Percentiles rank a stretch among this genome's conserved stretches.
These are phyloP conservation scores for Chrysanthemum seticuspe DNA, from an alignment of 129 eudicot species.

Conservation along the genomic window DNA sequence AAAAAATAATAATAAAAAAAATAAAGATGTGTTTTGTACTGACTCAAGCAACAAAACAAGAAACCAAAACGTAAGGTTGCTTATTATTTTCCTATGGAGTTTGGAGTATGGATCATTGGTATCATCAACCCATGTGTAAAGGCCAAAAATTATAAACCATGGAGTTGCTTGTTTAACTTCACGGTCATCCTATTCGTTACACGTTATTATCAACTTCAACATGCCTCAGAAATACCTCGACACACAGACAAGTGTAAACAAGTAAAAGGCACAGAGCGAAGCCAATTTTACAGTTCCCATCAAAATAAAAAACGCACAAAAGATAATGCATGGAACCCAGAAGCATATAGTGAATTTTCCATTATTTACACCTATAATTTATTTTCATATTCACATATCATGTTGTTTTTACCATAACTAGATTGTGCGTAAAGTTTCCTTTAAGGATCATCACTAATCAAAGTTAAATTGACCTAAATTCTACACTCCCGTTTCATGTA, in stretches of 20 bases:
- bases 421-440: background rate
- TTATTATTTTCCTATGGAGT: background rate
- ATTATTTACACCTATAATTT: background rate
- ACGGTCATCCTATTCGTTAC: too few species aligned
- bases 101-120: background rate
- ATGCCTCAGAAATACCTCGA: too few species aligned
- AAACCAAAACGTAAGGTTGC: background rate
- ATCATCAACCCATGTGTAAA: slow-evolving; percentile 7
- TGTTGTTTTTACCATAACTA: background rate
- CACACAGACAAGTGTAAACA: too few species aligned
- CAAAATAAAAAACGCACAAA: too few species aligned
- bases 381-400: background rate
- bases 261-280: too few species aligned
- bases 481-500: too few species aligned
- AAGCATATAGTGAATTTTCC: too few species aligned
- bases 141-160: background rate
- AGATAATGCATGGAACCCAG: too few species aligned
- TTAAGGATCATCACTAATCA: background rate
- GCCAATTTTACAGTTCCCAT: too few species aligned
- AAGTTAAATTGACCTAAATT: too few species aligned
- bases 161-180: background rate
- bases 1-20: background rate
- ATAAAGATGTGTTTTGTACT: background rate
- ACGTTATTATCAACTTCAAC: too few species aligned
- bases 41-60: background rate